phyloP scores from a whole-genome alignment of 257 asterid genomes.

The Nicotiana attenuata region DNA sequence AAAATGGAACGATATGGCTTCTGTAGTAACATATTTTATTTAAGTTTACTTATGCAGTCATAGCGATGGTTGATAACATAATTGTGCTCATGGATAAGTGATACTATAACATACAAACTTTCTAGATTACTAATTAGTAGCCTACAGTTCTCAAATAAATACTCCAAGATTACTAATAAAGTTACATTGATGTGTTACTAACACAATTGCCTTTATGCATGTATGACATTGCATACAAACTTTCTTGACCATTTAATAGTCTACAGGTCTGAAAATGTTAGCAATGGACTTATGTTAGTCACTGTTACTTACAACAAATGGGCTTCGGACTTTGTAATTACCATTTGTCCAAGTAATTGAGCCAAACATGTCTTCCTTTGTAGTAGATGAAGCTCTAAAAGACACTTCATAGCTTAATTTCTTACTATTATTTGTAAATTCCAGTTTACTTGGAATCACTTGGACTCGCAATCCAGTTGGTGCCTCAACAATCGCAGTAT shows the following conservation, averaged over 20 bases:
- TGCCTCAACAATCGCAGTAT: conserved; percentile 34
- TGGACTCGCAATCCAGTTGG: conserved; percentile 35
- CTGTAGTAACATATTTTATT: too few relatives aligned
- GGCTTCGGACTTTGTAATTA: conserved; percentile 56
- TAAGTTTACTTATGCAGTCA: too few relatives aligned
- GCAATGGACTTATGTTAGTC: background rate
- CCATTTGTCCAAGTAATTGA: conserved; percentile 21
- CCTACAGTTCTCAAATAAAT: too few relatives aligned
- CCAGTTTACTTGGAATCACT: conserved; percentile 51
- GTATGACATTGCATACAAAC: background rate
- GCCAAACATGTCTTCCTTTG: conserved; percentile 40
- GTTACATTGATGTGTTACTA: too few relatives aligned
- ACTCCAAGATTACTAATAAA: too few relatives aligned
- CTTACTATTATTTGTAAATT: conserved; percentile 37
- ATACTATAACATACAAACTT: too few relatives aligned
- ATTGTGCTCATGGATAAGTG: too few relatives aligned
- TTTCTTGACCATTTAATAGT: background rate
- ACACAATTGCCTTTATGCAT: too few relatives aligned
- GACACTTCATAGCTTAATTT: conserved; percentile 50
- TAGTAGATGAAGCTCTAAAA: conserved; percentile 21
- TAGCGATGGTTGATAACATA: too few relatives aligned
- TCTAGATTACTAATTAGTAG: too few relatives aligned
- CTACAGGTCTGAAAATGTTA: background rate
- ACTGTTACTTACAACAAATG: conserved; percentile 36
- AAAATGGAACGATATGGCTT: too few relatives aligned